These are phyloP conservation scores for Solanum okadae DNA, from an alignment of 257 asterid species.

Conservation along the genomic window DNA sequence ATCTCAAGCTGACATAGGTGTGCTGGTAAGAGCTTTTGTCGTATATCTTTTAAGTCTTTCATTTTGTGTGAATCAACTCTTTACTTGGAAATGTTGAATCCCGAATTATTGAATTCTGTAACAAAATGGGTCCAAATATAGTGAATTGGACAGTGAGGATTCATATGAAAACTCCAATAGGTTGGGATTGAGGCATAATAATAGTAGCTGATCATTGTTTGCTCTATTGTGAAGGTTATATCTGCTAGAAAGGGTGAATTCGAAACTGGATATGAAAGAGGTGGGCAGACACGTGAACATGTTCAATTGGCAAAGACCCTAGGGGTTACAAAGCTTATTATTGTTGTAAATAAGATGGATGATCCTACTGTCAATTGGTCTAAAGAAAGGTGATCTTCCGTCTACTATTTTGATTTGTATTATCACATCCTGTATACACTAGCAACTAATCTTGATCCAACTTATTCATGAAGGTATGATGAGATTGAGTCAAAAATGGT, in stretches of 20 bases:
- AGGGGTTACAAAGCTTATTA: slow-evolving; percentile 91
- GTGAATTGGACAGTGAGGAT: neutral
- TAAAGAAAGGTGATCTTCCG: slow-evolving; percentile 62
- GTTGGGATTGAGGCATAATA: neutral
- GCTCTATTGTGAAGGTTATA: slow-evolving; percentile 43
- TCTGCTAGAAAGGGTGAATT: slow-evolving; percentile 98
- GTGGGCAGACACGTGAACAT: slow-evolving; percentile 92
- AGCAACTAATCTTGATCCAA: neutral
- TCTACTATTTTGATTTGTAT: neutral
- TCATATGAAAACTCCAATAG: neutral
- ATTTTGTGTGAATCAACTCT: neutral
- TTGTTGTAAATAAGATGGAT: slow-evolving; percentile 96
- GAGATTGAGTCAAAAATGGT: slow-evolving; percentile 85
- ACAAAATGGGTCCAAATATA: neutral
- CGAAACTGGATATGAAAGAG: slow-evolving; percentile 97
- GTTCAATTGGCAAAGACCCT: slow-evolving; percentile 96
- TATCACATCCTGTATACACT: neutral
- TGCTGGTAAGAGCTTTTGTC: slow-evolving; percentile 44
- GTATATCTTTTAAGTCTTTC: neutral
- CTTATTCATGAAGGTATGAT: slow-evolving; percentile 53
- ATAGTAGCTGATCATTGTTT: neutral
- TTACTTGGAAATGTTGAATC: neutral
- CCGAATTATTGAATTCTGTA: neutral
- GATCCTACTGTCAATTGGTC: slow-evolving; percentile 97
- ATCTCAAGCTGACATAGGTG: slow-evolving; percentile 97